Conservation (phyloP, 1,139 yeast genomes). For the Taiozyma onychis region DNA sequence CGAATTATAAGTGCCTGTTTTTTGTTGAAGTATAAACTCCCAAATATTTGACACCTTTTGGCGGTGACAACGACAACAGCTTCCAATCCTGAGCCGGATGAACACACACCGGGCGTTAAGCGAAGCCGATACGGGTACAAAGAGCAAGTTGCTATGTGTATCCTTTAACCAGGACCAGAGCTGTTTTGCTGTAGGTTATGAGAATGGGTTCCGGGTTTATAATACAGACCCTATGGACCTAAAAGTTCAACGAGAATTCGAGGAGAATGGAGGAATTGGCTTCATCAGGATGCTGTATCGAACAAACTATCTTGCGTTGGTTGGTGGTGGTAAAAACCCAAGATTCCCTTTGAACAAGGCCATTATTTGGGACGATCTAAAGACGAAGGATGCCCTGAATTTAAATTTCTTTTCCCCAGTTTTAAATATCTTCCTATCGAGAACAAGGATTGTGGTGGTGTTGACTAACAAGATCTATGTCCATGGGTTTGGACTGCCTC, state of each 20-base stretch:
- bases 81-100: slow-evolving; percentile 5
- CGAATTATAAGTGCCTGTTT: neutral
- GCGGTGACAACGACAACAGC: neutral
- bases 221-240: slow-evolving; percentile 82
- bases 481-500: slow-evolving; percentile 78
- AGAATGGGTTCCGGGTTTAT: slow-evolving; percentile 80
- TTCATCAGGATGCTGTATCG: slow-evolving; percentile 77
- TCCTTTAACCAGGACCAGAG: slow-evolving; percentile 86
- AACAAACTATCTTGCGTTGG: slow-evolving; percentile 82
- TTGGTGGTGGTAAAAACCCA: slow-evolving; percentile 84
- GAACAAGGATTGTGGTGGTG: slow-evolving; percentile 71
- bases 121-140: slow-evolving; percentile 2
- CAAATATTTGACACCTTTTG: neutral
- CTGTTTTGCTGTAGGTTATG: slow-evolving; percentile 82
- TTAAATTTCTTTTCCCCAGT: slow-evolving; percentile 75
- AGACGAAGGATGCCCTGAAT: slow-evolving; percentile 66
- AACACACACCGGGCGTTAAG: slow-evolving; percentile 17
- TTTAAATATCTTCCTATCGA: slow-evolving; percentile 64
- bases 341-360: slow-evolving; percentile 71
- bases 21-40: neutral
- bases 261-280: slow-evolving; percentile 54
- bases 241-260: slow-evolving; percentile 62
- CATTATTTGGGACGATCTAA: slow-evolving; percentile 88
- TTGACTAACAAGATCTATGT: slow-evolving; percentile 62
- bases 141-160: slow-evolving; percentile 43